Conservation (phyloP, 2,329 filamentous ascomycete genomes). For the Uncinocarpus reesii region DNA sequence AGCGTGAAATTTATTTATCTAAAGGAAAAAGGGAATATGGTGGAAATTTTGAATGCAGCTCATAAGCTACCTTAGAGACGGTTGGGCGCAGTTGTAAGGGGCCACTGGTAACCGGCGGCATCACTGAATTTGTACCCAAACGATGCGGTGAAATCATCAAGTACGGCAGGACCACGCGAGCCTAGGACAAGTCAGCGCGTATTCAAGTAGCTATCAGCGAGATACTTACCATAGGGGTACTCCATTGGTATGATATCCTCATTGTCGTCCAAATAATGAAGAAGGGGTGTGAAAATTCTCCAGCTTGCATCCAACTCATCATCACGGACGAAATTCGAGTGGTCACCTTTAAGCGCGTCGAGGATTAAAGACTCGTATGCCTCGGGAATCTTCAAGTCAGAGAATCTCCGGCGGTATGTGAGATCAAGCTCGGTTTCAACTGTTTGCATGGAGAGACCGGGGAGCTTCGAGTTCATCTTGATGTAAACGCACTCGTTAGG, state of each 20-base stretch:
- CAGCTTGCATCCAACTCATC: constrained; percentile 95
- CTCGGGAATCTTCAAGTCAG: constrained; percentile 97
- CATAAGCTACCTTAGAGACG: constrained; percentile 55
- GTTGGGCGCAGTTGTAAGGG: constrained; percentile 64
- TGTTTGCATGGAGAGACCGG: constrained; percentile 97
- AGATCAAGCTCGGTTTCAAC: constrained; percentile 97
- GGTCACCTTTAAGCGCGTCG: constrained; percentile 95
- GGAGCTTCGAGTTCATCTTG: constrained; percentile 99
- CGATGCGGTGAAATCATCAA: constrained; percentile 95
- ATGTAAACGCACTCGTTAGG: constrained; percentile 99
- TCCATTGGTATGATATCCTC: constrained; percentile 99
- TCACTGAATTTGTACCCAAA: constrained; percentile 99
- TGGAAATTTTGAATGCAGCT: neutral
- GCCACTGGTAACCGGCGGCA: constrained; percentile 91
- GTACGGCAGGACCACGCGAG: constrained; percentile 86
- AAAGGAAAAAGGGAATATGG: neutral
- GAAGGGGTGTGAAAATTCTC: constrained; percentile 94
- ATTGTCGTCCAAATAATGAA: constrained; percentile 98
- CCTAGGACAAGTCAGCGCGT: constrained; percentile 45
- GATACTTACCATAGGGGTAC: constrained; percentile 86
- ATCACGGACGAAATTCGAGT: constrained; percentile 98
- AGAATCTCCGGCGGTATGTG: constrained; percentile 96
- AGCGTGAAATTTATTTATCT: neutral
- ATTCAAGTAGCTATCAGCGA: neutral
- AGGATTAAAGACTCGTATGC: constrained; percentile 97